Evolutionary conservation across 2,329 filamentous ascomycete genomes (phyloP).

Genomic region (Septoria petroselini): DNA sequence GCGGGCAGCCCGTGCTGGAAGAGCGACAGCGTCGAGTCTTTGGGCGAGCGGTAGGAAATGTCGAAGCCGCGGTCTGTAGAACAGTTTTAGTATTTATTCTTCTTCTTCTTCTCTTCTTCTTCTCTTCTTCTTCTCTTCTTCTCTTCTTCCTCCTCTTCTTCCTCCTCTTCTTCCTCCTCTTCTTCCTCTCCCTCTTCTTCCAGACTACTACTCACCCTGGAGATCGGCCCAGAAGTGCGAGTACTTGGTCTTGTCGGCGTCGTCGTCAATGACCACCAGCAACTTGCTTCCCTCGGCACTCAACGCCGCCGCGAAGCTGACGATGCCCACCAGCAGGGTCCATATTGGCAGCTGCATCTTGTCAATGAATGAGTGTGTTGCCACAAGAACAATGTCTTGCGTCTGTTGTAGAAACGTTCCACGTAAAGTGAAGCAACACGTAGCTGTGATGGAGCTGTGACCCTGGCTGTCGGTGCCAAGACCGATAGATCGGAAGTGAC

Average conservation of each 20-base stretch:
- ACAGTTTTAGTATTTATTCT: not conserved
- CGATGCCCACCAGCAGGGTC: slow-evolving; percentile 60
- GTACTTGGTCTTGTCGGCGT: slow-evolving; percentile 75
- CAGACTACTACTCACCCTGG: no score
- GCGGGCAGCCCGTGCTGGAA: slow-evolving; percentile 82
- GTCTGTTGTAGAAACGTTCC: not conserved
- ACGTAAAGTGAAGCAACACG: slow-evolving; percentile 10
- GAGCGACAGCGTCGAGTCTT: slow-evolving; percentile 71
- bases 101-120: no score
- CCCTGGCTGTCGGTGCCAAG: slow-evolving; percentile 2
- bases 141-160: no score
- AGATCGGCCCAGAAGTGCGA: slow-evolving; percentile 75
- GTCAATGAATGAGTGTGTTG: slow-evolving; percentile 40
- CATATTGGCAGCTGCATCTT: slow-evolving; percentile 37
- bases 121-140: no score
- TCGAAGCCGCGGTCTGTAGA: slow-evolving; percentile 73
- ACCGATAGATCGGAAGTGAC: slow-evolving; percentile 9
- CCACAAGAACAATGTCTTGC: no score
- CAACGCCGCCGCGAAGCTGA: slow-evolving; percentile 67
- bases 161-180: no score
- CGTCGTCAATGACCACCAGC: slow-evolving; percentile 81
- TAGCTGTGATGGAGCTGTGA: slow-evolving; percentile 1
- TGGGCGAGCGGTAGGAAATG: slow-evolving; percentile 77
- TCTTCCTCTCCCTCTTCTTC: no score
- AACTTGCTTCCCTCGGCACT: slow-evolving; percentile 77